phyloP scores from a whole-genome alignment of 768 basidiomycete species.

The Tricholoma matsutake region DNA sequence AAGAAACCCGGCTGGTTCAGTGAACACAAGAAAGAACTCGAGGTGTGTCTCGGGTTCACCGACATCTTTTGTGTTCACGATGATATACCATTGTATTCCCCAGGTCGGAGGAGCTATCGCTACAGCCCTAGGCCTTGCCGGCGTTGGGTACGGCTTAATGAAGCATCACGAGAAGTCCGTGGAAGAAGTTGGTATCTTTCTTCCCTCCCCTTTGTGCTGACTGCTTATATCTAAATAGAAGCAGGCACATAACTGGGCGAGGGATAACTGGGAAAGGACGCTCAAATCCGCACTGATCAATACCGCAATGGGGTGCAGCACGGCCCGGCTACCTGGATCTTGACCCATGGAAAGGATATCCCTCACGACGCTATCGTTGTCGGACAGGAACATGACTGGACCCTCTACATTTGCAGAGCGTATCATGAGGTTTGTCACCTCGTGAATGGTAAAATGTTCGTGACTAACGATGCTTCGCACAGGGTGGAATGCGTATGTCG shows the following conservation, averaged over 20 bases:
- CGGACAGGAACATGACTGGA: constrained; percentile 49
- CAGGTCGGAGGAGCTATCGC: not conserved
- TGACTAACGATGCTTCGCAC: constrained; percentile 2
- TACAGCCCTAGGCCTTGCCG: not conserved
- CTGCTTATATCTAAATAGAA: constrained; percentile 31
- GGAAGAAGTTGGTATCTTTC: not conserved
- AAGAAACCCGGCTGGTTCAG: constrained; percentile 56
- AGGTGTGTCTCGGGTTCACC: constrained; percentile 34
- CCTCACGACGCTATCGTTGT: constrained; percentile 56
- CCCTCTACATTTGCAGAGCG: constrained; percentile 57
- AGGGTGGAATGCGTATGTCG: constrained; percentile 57
- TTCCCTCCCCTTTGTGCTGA: constrained; percentile 15
- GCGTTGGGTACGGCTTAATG: not conserved
- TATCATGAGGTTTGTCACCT: constrained; percentile 50
- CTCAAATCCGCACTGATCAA: constrained; percentile 48
- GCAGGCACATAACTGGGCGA: constrained; percentile 48
- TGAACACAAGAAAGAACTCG: constrained; percentile 54
- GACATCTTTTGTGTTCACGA: constrained; percentile 1
- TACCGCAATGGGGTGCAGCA: constrained; percentile 42
- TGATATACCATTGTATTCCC: not conserved
- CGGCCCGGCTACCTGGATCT: constrained; percentile 59
- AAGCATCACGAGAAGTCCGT: not conserved
- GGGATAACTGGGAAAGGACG: constrained; percentile 55
- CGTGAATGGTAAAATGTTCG: not conserved
- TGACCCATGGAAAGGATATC: constrained; percentile 55